Conservation (phyloP, 805 yeast species). For the Danielozyma ontarioensis region DNA sequence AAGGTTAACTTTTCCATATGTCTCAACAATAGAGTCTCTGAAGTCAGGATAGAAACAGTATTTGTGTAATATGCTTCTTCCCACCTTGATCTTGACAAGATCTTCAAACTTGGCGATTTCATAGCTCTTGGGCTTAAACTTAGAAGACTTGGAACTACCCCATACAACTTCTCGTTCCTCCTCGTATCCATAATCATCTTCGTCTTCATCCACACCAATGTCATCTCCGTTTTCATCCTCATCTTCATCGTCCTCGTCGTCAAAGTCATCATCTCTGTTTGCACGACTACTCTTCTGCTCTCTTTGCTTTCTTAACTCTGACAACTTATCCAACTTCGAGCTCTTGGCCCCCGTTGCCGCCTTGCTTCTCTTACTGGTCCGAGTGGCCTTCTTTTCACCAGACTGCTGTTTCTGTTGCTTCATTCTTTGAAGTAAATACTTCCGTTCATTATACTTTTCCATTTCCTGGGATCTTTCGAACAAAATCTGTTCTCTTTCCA, state of each 20-base stretch:
- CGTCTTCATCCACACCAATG: conserved; percentile 34
- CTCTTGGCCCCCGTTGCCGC: conserved; percentile 23
- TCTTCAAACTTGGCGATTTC: conserved; percentile 54
- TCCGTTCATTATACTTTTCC: conserved; percentile 82
- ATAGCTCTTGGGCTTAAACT: conserved; percentile 18
- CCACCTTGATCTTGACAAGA: conserved; percentile 68
- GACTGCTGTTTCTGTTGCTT: conserved; percentile 40
- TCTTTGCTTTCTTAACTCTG: conserved; percentile 72
- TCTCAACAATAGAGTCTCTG: conserved; percentile 60
- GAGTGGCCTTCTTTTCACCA: conserved; percentile 21
- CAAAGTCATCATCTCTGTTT: conserved; percentile 9
- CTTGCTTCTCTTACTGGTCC: conserved; percentile 31
- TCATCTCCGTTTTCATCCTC: conserved; percentile 25
- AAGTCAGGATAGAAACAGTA: conserved; percentile 82
- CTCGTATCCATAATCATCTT: conserved; percentile 27
- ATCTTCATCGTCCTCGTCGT: conserved; percentile 18
- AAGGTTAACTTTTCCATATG: conserved; percentile 79
- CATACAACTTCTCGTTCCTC: conserved; percentile 29
- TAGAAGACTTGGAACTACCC: conserved; percentile 23
- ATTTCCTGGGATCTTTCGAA: conserved; percentile 91
- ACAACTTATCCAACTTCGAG: conserved; percentile 50
- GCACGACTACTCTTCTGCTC: conserved; percentile 51
- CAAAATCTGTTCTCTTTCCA: conserved; percentile 84
- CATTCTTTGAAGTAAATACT: conserved; percentile 78
- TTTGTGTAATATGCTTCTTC: conserved; percentile 70